Evolutionary conservation across 352 stramenopile species (phyloP), one percentile per base, ranked within the genome.

Genomic region (Halophytophthora batemanensis): DNA sequence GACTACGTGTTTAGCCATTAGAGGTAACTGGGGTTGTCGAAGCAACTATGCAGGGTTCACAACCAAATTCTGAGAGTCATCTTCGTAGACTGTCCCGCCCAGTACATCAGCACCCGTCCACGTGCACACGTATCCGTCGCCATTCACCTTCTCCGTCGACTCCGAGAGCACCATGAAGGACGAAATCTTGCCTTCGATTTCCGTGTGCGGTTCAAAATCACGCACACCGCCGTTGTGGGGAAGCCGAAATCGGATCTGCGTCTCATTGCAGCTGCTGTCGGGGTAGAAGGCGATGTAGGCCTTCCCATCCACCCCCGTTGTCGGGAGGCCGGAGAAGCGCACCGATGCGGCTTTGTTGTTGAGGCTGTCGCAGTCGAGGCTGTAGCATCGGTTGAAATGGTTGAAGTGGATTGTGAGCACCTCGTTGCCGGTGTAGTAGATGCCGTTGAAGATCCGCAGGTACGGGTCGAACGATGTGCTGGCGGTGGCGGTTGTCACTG

Each of bases 371-470:
- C 52, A 59, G 42, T 22, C 45, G n/a, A 59, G 12, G 42, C 52
- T 52, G 52, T 59, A 59, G 52, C 52, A 59, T 33, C 39, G 39
- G 39, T 45, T 45, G 19, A 21, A 21, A 21, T 29, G 14, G 19
- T n/a, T 33, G 39, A 45, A 34, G 39, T 33, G 17, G 39, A 45
- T 13, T 7, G 39, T 45, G 18, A 45, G n/a, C 4, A 45, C 4
- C 6, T 18, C 7, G 39, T 45, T 22, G 21, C 11, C 14, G 25
- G 25, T 31, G 21, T 45, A 45, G 39, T 45, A 45, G 21, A 45
- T 13, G 7, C 39, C 18, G 28, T 18, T 11, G 18, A 31, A 45
- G 39, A 45, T 6, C 15, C 34, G 23, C 2, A 45, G 2, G 21
- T 34, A 29, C 17, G 6, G 19, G 8, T 45, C 37, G 19, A 43